Base-by-base conservation (phyloP, 108 stramenopile species). In the Mayamaea pseudoterrestris region DNA sequence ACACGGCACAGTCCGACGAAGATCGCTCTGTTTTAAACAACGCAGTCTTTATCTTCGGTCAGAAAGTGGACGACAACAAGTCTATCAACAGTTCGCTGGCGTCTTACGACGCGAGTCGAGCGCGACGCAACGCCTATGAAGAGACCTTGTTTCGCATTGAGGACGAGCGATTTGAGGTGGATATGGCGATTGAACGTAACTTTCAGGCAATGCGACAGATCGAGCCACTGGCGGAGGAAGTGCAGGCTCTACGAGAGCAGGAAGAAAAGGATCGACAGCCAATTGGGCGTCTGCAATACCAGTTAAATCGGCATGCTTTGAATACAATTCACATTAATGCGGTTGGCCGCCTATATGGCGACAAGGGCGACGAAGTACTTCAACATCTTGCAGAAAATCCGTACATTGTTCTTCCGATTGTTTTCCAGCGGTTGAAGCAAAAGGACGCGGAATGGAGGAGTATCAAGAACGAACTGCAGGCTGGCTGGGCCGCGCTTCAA, bases 141-240 rank as follows among this genome's bases (percentile, higher is more conserved):
- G 85, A 83, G 49, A 68, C 71, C 9, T 58, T 90, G 76, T 74
- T 72, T 36, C 58, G 61, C 41, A 72, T 87, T 16, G 90, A 87
- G 50, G 90, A 92, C 31, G 84, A 92, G 65, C 66, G 85, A 40
- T 94, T 77, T 60, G 98, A 99, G 69, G 80, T 98, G 23, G 98
- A 99, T 61, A 96, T 97, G 90, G 93, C 95, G 25, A 95, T 98
- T 39, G 98, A 97, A 51, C 66, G 87, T 0, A 96, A 94, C 58
- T 50, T 66, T 8, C 48, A 64, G 31, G 85, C 94, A n/a, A 81
- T 96, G 66, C 65, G 75, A 1, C 62, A 79, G 13, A 76, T 98
- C 26, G 92, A 94, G 49, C 95, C 95, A 0, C 69, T 97, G 23
- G 93, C 83, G 1, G 81, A 94, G 52, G 96, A 98, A 57, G 82